phyloP scores from a whole-genome alignment of 2,329 filamentous ascomycete species.

The Aspergillus tanneri region DNA sequence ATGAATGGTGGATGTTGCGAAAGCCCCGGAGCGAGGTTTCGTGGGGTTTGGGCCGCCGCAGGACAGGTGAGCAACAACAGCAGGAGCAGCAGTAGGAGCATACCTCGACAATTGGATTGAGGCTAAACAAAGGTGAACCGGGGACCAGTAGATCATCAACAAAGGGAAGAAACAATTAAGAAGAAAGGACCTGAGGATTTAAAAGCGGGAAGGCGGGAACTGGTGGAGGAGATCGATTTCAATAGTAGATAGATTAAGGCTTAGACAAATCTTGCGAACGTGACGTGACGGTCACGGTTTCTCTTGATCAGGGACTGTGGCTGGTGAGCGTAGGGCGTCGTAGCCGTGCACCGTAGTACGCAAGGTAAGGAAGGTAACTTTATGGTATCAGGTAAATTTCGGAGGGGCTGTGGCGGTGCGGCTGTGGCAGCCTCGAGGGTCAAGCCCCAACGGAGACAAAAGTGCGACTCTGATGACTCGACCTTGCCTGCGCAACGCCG shows the following conservation, averaged over 20 bases:
- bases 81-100: conserved; percentile 17
- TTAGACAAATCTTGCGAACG: conserved; percentile 18
- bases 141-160: neutral
- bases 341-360: too few species aligned
- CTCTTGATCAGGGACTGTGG: conserved; percentile 21
- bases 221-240: conserved; percentile 5
- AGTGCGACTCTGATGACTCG: conserved; percentile 15
- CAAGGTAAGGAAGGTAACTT: neutral
- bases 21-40: conserved; percentile 36
- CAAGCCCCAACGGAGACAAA: conserved; percentile 24
- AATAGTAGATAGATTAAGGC: conserved; percentile 7
- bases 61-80: conserved; percentile 25
- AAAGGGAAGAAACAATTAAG: neutral
- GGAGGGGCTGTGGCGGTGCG: conserved; percentile 32
- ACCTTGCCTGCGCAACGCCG: conserved; percentile 1
- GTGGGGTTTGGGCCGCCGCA: conserved; percentile 41
- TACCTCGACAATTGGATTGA: conserved; percentile 30
- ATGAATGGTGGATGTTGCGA: conserved; percentile 18
- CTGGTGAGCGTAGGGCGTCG: conserved; percentile 22
- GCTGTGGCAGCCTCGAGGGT: conserved; percentile 27
- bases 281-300: conserved; percentile 12
- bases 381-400: neutral
- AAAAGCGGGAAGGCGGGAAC: conserved; percentile 1
- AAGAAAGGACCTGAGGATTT: neutral
- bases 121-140: conserved; percentile 2